These are phyloP conservation scores for Candida orba DNA, from an alignment of 805 yeast species.

Conservation along the genomic window DNA sequence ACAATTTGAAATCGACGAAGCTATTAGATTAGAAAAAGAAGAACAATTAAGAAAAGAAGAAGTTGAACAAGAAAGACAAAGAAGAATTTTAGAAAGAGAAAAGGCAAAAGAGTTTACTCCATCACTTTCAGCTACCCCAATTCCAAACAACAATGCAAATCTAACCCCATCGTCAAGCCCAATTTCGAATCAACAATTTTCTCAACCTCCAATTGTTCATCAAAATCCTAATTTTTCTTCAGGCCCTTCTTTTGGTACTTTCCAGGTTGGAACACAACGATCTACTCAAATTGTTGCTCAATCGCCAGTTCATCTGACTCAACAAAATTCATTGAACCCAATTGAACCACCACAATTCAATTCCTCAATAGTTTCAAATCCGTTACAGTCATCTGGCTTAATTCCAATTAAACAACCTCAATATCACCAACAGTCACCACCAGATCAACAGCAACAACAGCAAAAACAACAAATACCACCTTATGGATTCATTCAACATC, in stretches of 20 bases:
- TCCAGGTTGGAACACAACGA: background rate
- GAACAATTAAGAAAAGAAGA: constrained; percentile 15
- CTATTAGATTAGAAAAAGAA: constrained; percentile 13
- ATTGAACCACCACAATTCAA: background rate
- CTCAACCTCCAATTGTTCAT: no score
- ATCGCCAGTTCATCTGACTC: background rate
- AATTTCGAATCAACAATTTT: background rate
- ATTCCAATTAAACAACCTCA: constrained; percentile 1
- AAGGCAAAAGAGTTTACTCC: constrained; percentile 7
- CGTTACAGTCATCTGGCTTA: background rate
- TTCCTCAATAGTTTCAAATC: background rate
- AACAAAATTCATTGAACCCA: background rate
- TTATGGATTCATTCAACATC: background rate
- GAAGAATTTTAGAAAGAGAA: constrained; percentile 21
- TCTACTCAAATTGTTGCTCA: background rate
- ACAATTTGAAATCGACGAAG: constrained; percentile 14
- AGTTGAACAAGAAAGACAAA: constrained; percentile 18
- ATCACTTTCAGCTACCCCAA: background rate
- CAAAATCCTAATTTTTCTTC: background rate
- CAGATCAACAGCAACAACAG: constrained; percentile 4
- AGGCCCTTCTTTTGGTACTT: constrained; percentile 3
- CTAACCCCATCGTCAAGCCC: no score
- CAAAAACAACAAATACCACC: constrained; percentile 3
- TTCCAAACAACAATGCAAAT: background rate
- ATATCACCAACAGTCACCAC: constrained; percentile 2